A percentile compares a stretch with the other conserved stretches of the same genome.
Conservation (phyloP, 768 basidiomycete genomes). For the Lactifluus rugatus region DNA sequence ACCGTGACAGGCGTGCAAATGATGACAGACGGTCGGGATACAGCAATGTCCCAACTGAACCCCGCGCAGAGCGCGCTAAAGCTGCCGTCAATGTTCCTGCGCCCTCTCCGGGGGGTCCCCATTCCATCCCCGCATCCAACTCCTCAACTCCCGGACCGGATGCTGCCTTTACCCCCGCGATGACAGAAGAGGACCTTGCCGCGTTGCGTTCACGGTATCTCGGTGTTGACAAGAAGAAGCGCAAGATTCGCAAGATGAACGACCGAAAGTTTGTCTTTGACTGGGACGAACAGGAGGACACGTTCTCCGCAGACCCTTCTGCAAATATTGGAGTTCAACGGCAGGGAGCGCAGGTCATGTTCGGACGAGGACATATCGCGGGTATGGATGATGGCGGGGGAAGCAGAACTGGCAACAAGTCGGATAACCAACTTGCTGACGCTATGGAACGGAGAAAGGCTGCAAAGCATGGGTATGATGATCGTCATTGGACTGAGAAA, state of each 20-base stretch:
- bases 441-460: constrained; percentile 75
- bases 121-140: constrained; percentile 13
- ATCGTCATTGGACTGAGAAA: constrained; percentile 98
- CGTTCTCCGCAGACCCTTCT: constrained; percentile 70
- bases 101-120: constrained; percentile 34
- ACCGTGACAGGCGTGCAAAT: constrained; percentile 33
- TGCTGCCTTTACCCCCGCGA: constrained; percentile 43
- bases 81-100: constrained; percentile 34
- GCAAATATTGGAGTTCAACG: constrained; percentile 58
- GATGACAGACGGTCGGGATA: constrained; percentile 34
- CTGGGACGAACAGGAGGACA: constrained; percentile 97
- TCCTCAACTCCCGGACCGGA: constrained; percentile 30
- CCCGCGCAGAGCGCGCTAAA: constrained; percentile 64
- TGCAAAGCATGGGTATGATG: constrained; percentile 74
- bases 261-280: constrained; percentile 99
- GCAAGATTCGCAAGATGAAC: constrained; percentile 89
- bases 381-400: constrained; percentile 72
- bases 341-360: constrained; percentile 83
- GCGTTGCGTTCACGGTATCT: constrained; percentile 90
- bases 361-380: constrained; percentile 73
- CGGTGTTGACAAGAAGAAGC: constrained; percentile 89
- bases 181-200: constrained; percentile 71
- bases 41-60: constrained; percentile 70
- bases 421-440: constrained; percentile 55
- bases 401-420: constrained; percentile 29